A percentile compares a stretch with the other conserved stretches of the same genome.
These are phyloP conservation scores for Phtheirospermum japonicum DNA, from an alignment of 257 asterid genomes.

Conservation along the genomic window DNA sequence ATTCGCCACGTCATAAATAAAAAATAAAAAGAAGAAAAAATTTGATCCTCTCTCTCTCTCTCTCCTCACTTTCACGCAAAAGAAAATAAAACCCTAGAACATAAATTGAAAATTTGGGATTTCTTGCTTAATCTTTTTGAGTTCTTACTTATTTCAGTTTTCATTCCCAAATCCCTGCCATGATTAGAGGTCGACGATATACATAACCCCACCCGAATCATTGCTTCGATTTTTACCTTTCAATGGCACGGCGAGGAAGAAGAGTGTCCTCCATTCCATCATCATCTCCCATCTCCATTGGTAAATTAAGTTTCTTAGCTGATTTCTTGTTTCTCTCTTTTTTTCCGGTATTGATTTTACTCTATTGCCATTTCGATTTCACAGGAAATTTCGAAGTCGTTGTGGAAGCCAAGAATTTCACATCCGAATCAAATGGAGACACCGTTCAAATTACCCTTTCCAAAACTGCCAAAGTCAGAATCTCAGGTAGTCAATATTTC, in stretches of 20 bases:
- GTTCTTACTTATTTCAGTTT: background rate
- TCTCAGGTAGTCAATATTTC: slow-evolving; percentile 38
- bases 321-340: background rate
- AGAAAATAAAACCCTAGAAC: too few relatives aligned
- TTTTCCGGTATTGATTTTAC: slow-evolving; percentile 7
- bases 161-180: slow-evolving; percentile 8
- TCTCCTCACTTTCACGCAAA: too few relatives aligned
- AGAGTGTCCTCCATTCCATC: slow-evolving; percentile 43
- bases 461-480: slow-evolving; percentile 43
- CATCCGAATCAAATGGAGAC: slow-evolving; percentile 39
- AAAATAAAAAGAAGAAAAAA: too few relatives aligned
- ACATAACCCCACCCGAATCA: background rate
- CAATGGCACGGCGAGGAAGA: slow-evolving; percentile 63
- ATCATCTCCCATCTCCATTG: slow-evolving; percentile 51
- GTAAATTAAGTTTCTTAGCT: slow-evolving; percentile 31
- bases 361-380: slow-evolving; percentile 1
- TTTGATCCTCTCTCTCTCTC: too few relatives aligned
- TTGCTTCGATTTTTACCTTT: slow-evolving; percentile 4
- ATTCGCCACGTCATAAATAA: too few relatives aligned
- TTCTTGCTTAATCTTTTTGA: slow-evolving; percentile 30
- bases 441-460: slow-evolving; percentile 52
- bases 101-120: too few relatives aligned
- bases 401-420: too few relatives aligned
- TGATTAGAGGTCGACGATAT: background rate
- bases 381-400: slow-evolving; percentile 73